Evolutionary conservation across 768 basidiomycete genomes (phyloP).

Genomic region (Tephrocybe sp.): DNA sequence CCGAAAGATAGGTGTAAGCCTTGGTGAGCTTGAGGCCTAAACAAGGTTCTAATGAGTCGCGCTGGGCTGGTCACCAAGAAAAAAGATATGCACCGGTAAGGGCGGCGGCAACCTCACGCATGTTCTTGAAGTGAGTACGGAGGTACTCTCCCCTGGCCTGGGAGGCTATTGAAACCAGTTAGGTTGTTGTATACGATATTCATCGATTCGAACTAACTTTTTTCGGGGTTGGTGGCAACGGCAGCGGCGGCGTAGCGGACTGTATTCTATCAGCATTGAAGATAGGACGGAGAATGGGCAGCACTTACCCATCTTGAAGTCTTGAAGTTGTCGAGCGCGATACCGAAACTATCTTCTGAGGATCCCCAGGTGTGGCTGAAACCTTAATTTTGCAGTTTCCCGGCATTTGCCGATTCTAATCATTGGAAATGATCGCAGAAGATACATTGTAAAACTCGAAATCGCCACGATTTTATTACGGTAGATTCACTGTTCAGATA

Average conservation of each 20-base stretch:
- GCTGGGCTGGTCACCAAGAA: slow-evolving; percentile 1
- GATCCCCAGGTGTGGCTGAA: slow-evolving; percentile 36
- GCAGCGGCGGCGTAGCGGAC: slow-evolving; percentile 94
- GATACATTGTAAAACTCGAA: neutral
- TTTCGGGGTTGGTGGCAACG: slow-evolving; percentile 90
- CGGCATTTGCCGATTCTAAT: slow-evolving; percentile 16
- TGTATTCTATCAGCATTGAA: slow-evolving; percentile 30
- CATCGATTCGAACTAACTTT: slow-evolving; percentile 55
- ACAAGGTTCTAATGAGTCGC: slow-evolving; percentile 3
- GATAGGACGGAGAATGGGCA: slow-evolving; percentile 17
- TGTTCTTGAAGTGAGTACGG: slow-evolving; percentile 99
- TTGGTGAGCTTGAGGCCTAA: slow-evolving; percentile 90
- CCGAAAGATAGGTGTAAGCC: slow-evolving; percentile 91
- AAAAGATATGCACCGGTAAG: slow-evolving; percentile 63
- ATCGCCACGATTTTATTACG: too few relatives aligned
- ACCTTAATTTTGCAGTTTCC: slow-evolving; percentile 41
- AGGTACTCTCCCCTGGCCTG: slow-evolving; percentile 95
- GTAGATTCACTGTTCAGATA: too few relatives aligned
- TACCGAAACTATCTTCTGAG: slow-evolving; percentile 23
- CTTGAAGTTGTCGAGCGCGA: slow-evolving; percentile 48
- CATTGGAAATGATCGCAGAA: neutral
- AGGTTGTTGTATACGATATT: slow-evolving; percentile 7
- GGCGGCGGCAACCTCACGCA: slow-evolving; percentile 97
- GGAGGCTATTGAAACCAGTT: slow-evolving; percentile 57
- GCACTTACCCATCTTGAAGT: slow-evolving; percentile 65